Percentiles rank a stretch among this genome's conserved stretches.
Evolutionary conservation across 305 asterid genomes (phyloP).

Genomic region (Ruellia speciosa): DNA sequence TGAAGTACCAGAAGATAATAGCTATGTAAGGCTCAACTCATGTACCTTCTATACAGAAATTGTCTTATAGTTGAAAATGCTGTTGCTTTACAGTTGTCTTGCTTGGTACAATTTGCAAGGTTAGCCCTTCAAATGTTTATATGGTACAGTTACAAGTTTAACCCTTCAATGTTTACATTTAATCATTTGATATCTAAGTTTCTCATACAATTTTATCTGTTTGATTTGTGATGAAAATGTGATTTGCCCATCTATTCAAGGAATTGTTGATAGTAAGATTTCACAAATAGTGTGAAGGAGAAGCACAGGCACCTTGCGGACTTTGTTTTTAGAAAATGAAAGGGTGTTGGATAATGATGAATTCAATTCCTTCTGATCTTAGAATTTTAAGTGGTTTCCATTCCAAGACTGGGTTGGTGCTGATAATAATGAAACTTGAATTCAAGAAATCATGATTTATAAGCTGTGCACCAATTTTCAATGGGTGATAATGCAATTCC

Average conservation of each 20-base stretch:
- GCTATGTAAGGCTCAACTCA: conserved; percentile 20
- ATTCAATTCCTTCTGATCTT: conserved; percentile 12
- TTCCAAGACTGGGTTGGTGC: conserved; percentile 10
- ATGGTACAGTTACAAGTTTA: not conserved
- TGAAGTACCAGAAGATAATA: conserved; percentile 22
- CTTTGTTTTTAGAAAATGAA: not conserved
- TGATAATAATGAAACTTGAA: conserved; percentile 2
- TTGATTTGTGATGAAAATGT: conserved; percentile 11
- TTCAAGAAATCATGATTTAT: not conserved
- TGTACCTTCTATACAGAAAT: conserved; percentile 15
- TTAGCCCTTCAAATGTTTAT: conserved; percentile 11
- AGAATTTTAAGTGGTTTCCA: conserved; percentile 10
- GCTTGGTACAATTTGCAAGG: conserved; percentile 8
- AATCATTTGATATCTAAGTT: not conserved
- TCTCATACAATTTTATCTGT: not conserved
- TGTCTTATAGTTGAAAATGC: conserved; percentile 14
- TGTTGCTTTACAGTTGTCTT: conserved; percentile 6
- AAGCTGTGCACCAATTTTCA: conserved; percentile 1
- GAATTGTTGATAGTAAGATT: conserved; percentile 5
- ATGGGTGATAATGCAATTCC: conserved; percentile 9
- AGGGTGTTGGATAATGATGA: not conserved
- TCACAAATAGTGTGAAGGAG: conserved; percentile 8
- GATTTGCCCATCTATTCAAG: not conserved
- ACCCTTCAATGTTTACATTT: conserved; percentile 11
- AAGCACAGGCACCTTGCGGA: conserved; percentile 6